Evolutionary conservation across 2,329 filamentous ascomycete species (phyloP).

Genomic region (Balansia obtecta): DNA sequence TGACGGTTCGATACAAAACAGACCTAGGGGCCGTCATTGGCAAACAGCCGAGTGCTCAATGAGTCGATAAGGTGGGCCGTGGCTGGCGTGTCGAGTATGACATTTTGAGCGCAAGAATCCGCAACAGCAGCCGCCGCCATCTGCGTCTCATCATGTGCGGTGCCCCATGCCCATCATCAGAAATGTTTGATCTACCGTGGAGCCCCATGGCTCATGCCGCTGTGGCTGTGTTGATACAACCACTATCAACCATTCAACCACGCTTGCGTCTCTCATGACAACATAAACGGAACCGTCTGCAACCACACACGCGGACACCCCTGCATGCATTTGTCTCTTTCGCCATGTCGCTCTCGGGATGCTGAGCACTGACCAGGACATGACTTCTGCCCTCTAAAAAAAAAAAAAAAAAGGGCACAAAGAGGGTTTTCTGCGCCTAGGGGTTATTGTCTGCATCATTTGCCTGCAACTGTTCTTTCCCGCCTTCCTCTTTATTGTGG

Average conservation of each 20-base stretch:
- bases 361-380: background rate
- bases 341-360: background rate
- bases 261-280: slow-evolving; percentile 4
- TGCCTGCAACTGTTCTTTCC: too few relatives aligned
- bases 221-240: slow-evolving; percentile 3
- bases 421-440: background rate
- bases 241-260: background rate
- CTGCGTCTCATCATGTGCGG: background rate
- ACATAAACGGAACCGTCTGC: background rate
- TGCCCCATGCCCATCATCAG: background rate
- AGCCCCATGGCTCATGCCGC: background rate
- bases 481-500: background rate
- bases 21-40: background rate
- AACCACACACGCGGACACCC: background rate
- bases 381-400: background rate
- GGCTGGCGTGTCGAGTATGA: background rate
- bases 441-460: background rate
- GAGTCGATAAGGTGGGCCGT: background rate
- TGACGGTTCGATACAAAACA: background rate
- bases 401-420: too few relatives aligned
- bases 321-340: slow-evolving; percentile 1
- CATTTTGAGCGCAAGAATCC: background rate
- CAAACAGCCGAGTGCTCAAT: background rate
- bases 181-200: background rate
- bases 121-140: slow-evolving; percentile 1